These are phyloP conservation scores for Alternaria conjuncta DNA, from an alignment of 2,329 filamentous ascomycete genomes.

Conservation along the genomic window DNA sequence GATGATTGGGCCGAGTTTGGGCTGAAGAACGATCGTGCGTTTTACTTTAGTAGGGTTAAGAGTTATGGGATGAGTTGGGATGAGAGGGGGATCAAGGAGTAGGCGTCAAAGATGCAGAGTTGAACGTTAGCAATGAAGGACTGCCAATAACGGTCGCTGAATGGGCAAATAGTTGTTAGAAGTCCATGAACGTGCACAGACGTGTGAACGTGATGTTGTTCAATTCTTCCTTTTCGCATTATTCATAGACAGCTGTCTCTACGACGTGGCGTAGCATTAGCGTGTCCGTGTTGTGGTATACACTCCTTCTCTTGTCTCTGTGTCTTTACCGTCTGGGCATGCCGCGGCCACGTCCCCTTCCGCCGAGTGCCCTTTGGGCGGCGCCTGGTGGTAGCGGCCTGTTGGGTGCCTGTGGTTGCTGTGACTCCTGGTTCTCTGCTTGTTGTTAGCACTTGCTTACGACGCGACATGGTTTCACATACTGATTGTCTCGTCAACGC, in stretches of 20 bases:
- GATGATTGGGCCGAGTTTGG: constrained; percentile 89
- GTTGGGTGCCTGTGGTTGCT: constrained; percentile 79
- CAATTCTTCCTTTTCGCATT: constrained; percentile 32
- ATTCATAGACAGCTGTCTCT: constrained; percentile 41
- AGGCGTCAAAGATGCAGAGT: neutral
- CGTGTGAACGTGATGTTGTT: neutral
- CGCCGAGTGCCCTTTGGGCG: constrained; percentile 85
- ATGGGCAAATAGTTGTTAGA: neutral
- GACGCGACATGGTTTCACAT: constrained; percentile 33
- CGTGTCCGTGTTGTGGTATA: constrained; percentile 33
- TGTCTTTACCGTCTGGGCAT: constrained; percentile 77
- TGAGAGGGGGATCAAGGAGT: constrained; percentile 21
- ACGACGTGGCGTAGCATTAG: constrained; percentile 10
- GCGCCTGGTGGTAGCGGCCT: constrained; percentile 69
- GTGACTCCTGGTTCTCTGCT: constrained; percentile 86
- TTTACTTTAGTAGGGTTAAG: constrained; percentile 67
- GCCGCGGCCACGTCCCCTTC: constrained; percentile 69
- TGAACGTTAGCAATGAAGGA: neutral
- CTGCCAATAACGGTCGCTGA: neutral
- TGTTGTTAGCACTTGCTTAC: constrained; percentile 21
- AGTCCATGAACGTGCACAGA: neutral
- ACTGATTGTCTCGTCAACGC: constrained; percentile 97
- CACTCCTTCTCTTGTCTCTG: constrained; percentile 6
- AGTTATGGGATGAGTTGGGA: constrained; percentile 59
- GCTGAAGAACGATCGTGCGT: constrained; percentile 66